phyloP scores from a whole-genome alignment of 176 grass and related monocot species.

The Zoysia japonica region DNA sequence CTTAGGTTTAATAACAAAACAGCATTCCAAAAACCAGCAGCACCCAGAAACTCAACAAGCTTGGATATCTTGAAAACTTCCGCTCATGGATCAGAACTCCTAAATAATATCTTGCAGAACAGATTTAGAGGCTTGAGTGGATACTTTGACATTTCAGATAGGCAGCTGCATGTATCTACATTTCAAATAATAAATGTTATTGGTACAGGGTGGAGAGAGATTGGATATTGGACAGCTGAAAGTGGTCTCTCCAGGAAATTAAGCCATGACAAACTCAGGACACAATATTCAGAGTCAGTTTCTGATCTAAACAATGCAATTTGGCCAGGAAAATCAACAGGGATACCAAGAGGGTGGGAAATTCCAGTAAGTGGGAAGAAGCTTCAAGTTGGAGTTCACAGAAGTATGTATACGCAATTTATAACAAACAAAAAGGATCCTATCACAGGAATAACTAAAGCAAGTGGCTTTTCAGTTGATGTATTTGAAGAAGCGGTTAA shows the following conservation, averaged over 20 bases:
- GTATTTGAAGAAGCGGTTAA: conserved; percentile 42
- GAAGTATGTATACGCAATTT: conserved; percentile 43
- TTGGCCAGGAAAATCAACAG: conserved; percentile 47
- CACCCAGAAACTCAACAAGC: background rate
- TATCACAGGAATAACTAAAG: conserved; percentile 21
- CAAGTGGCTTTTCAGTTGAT: conserved; percentile 44
- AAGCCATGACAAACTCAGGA: background rate
- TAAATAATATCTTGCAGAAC: conserved; percentile 27
- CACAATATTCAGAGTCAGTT: background rate
- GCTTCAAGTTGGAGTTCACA: conserved; percentile 49
- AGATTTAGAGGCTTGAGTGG: conserved; percentile 50
- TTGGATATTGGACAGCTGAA: conserved; percentile 57
- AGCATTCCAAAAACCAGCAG: background rate
- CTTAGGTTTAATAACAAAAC: conserved; percentile 2
- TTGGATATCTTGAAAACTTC: background rate
- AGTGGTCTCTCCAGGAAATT: conserved; percentile 29
- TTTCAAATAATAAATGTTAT: conserved; percentile 74
- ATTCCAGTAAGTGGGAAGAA: conserved; percentile 35
- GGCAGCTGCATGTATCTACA: conserved; percentile 32
- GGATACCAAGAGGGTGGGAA: conserved; percentile 56
- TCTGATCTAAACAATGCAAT: background rate
- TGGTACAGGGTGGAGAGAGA: background rate
- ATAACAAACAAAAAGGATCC: conserved; percentile 48
- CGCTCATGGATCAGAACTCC: conserved; percentile 26
- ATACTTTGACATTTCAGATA: conserved; percentile 43